Evolutionary conservation across 2,329 filamentous ascomycete species (phyloP).

Genomic region (Cephalotrichum gorgonifer): DNA sequence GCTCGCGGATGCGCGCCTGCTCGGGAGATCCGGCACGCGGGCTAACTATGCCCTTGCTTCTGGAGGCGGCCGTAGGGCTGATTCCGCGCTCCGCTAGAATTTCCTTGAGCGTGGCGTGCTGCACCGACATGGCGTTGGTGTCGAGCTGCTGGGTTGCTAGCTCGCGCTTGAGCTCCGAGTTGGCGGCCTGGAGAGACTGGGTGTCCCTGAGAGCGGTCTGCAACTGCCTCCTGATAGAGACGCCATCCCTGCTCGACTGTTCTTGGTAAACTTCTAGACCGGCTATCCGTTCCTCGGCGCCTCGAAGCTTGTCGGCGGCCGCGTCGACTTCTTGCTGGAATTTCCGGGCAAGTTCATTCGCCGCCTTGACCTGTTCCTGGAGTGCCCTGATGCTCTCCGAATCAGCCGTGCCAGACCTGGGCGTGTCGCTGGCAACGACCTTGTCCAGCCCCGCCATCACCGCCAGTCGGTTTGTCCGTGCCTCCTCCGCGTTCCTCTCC

Average conservation of each 20-base stretch:
- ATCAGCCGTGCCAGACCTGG: slow-evolving; percentile 35
- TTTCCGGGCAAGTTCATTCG: slow-evolving; percentile 72
- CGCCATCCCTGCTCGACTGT: slow-evolving; percentile 86
- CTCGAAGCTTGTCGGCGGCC: slow-evolving; percentile 79
- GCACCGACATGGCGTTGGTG: slow-evolving; percentile 84
- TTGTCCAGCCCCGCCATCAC: slow-evolving; percentile 76
- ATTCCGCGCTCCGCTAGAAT: slow-evolving; percentile 84
- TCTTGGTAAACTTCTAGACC: slow-evolving; percentile 96
- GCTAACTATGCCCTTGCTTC: slow-evolving; percentile 53
- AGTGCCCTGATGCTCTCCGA: slow-evolving; percentile 62
- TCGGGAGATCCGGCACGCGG: slow-evolving; percentile 75
- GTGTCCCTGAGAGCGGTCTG: slow-evolving; percentile 76
- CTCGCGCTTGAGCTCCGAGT: slow-evolving; percentile 72
- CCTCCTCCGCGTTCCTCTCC: slow-evolving; percentile 79
- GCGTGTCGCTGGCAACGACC: slow-evolving; percentile 45
- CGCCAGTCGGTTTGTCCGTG: slow-evolving; percentile 71
- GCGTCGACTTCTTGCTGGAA: slow-evolving; percentile 82
- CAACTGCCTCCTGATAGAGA: slow-evolving; percentile 81
- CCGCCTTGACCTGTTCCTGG: slow-evolving; percentile 67
- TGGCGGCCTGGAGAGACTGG: slow-evolving; percentile 69
- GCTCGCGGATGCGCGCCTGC: slow-evolving; percentile 64
- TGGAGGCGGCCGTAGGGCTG: slow-evolving; percentile 59
- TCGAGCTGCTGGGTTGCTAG: slow-evolving; percentile 82
- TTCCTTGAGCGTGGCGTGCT: slow-evolving; percentile 88
- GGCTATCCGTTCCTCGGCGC: slow-evolving; percentile 92